Evolutionary conservation across 768 basidiomycete genomes (phyloP).

Genomic region (Amanita rimosa): DNA sequence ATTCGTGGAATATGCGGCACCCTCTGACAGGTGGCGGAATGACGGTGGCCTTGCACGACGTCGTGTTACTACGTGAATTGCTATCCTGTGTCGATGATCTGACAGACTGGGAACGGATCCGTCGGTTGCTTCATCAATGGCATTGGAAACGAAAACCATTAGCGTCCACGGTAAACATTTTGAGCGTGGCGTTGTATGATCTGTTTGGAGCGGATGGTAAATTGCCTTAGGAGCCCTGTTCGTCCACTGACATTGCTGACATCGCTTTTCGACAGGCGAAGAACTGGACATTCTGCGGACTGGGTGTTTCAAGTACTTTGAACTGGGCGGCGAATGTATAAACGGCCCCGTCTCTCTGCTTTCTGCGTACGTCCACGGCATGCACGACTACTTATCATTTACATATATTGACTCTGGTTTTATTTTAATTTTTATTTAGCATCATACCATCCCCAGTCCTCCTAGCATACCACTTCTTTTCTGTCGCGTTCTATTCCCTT

Average conservation of each 20-base stretch:
- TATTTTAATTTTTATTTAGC: too few species aligned
- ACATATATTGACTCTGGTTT: constrained; percentile 5
- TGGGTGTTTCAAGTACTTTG: constrained; percentile 98
- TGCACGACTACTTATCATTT: too few species aligned
- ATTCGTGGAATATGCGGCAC: constrained; percentile 99
- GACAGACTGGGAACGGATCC: constrained; percentile 40
- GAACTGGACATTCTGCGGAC: constrained; percentile 51
- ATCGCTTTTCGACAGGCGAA: constrained; percentile 30
- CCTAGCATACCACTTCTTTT: constrained; percentile 88
- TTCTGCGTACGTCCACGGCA: constrained; percentile 60
- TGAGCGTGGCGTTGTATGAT: constrained; percentile 90
- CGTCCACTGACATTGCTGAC: too few species aligned
- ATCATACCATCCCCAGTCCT: constrained; percentile 70
- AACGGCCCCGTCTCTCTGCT: constrained; percentile 85
- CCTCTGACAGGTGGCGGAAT: constrained; percentile 97
- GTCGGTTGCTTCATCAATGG: constrained; percentile 54
- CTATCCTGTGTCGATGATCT: constrained; percentile 35
- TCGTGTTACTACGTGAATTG: constrained; percentile 58
- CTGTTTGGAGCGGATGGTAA: constrained; percentile 86
- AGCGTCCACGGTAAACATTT: constrained; percentile 80
- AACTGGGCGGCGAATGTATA: constrained; percentile 82
- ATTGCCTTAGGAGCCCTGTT: too few species aligned
- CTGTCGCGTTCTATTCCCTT: constrained; percentile 90
- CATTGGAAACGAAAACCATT: constrained; percentile 81
- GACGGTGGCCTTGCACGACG: constrained; percentile 90